Conservation (phyloP, 306 rosid genomes). For the Glycine tomentella region DNA sequence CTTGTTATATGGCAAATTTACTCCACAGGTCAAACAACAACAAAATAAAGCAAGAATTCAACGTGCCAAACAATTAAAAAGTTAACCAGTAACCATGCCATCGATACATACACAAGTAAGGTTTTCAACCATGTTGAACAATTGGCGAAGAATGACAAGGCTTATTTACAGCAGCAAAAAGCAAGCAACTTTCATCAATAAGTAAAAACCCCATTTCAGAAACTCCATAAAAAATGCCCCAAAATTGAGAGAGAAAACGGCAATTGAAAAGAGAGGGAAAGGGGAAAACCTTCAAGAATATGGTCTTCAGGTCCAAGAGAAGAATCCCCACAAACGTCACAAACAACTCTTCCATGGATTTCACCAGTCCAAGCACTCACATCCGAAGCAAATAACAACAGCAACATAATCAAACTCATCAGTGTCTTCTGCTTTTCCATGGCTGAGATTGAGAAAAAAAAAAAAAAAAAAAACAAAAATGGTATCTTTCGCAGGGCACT, state of each 20-base stretch:
- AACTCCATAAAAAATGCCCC: neutral
- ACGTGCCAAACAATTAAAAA: too few species aligned
- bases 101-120: too few species aligned
- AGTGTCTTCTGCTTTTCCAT: constrained; percentile 60
- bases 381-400: constrained; percentile 42
- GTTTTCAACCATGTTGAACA: too few species aligned
- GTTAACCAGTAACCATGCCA: too few species aligned
- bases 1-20: neutral
- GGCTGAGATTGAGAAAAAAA: neutral
- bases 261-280: neutral
- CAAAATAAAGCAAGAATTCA: neutral
- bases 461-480: neutral
- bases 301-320: constrained; percentile 93
- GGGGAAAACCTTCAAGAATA: constrained; percentile 74
- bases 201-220: constrained; percentile 5
- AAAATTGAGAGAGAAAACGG: constrained; percentile 18
- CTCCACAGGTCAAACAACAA: constrained; percentile 8
- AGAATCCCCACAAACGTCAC: constrained; percentile 93
- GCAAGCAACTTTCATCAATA: too few species aligned
- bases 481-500: neutral
- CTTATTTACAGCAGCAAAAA: neutral
- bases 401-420: constrained; percentile 51
- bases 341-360: constrained; percentile 92
- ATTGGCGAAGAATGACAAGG: neutral
- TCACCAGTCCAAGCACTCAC: constrained; percentile 93